These are phyloP conservation scores for Solanum hybrid DNA, from an alignment of 305 asterid genomes.

Conservation along the genomic window DNA sequence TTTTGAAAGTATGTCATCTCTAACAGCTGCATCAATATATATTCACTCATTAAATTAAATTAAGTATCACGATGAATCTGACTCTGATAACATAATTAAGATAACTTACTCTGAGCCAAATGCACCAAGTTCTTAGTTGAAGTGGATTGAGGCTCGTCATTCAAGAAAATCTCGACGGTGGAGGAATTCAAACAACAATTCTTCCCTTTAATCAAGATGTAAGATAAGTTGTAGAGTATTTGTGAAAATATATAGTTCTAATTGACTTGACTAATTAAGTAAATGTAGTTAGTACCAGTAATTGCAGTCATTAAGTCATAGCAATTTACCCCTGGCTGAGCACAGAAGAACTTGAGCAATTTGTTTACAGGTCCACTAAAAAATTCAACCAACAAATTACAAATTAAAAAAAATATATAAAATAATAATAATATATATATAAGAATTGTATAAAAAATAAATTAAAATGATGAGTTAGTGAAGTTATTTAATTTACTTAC, in stretches of 20 bases:
- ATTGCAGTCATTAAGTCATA: conserved; percentile 48
- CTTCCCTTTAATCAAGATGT: conserved; percentile 29
- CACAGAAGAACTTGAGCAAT: conserved; percentile 39
- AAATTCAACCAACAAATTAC: neutral
- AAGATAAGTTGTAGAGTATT: neutral
- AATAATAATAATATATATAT: neutral
- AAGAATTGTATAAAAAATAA: neutral
- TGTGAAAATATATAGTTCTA: neutral
- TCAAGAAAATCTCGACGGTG: conserved; percentile 51
- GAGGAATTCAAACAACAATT: conserved; percentile 81
- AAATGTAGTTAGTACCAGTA: conserved; percentile 36
- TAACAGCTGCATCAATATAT: conserved; percentile 32
- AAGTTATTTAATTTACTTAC: conserved; percentile 29
- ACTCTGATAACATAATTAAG: neutral
- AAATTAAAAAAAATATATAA: neutral
- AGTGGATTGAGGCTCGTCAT: conserved; percentile 74
- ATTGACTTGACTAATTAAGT: neutral
- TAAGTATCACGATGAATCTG: neutral
- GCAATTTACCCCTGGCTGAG: conserved; percentile 43
- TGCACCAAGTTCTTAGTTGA: conserved; percentile 75
- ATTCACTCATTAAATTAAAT: neutral
- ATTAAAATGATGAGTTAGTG: neutral
- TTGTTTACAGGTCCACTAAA: conserved; percentile 34
- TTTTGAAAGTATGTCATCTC: conserved; percentile 40
- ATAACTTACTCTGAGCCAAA: conserved; percentile 69